Conservation (phyloP, 495 filamentous ascomycete genomes). For the Penicillium paradoxum region DNA sequence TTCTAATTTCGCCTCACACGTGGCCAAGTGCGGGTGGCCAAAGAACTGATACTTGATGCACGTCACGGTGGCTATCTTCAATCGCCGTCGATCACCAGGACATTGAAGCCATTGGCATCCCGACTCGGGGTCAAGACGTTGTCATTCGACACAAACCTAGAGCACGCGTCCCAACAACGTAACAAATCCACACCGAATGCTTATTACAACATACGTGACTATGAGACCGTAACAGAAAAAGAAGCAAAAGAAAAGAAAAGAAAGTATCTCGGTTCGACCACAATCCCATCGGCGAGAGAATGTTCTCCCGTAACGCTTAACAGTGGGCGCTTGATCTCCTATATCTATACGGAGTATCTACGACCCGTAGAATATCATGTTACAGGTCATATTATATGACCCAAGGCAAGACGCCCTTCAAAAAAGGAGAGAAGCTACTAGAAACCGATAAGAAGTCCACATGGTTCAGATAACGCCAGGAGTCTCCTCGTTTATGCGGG, state of each 20-base stretch:
- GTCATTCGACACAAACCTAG: too few relatives aligned
- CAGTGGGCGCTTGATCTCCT: too few relatives aligned
- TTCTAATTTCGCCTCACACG: not conserved
- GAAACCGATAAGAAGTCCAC: not conserved
- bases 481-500: too few relatives aligned
- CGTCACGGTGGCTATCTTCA: not conserved
- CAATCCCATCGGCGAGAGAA: not conserved
- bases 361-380: too few relatives aligned
- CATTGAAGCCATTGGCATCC: not conserved
- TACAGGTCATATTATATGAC: too few relatives aligned
- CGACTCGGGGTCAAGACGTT: too few relatives aligned
- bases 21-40: constrained; percentile 4
- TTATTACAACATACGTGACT: too few relatives aligned
- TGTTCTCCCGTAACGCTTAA: constrained; percentile 4
- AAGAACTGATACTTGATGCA: not conserved
- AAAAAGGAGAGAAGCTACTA: not conserved
- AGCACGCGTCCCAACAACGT: too few relatives aligned
- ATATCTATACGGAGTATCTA: too few relatives aligned
- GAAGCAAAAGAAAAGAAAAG: not conserved
- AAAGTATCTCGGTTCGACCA: not conserved
- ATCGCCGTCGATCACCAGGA: not conserved
- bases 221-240: not conserved
- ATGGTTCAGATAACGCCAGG: not conserved
- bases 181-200: too few relatives aligned
- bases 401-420: too few relatives aligned